phyloP scores from a whole-genome alignment of 2,329 filamentous ascomycete species.

The Chaetomiaceae sp. region DNA sequence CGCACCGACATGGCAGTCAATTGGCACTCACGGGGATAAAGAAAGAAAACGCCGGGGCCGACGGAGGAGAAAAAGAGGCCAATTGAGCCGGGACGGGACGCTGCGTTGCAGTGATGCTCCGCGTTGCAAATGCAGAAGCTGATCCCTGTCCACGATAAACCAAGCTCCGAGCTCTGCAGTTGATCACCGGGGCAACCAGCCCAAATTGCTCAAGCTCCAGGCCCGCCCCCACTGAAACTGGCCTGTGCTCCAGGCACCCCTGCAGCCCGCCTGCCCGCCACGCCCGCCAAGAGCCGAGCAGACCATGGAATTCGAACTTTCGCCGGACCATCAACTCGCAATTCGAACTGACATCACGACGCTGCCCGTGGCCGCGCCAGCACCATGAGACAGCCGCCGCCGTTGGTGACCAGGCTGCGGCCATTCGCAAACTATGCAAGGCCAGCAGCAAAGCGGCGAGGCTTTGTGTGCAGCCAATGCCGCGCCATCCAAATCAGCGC shows the following conservation, averaged over 20 bases:
- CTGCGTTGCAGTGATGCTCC: conserved; percentile 4
- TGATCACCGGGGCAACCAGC: not conserved
- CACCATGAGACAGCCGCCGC: conserved; percentile 41
- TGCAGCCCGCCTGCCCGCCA: too few species aligned
- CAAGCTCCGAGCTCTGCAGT: not conserved
- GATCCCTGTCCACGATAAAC: conserved; percentile 1
- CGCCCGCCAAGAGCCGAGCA: too few species aligned
- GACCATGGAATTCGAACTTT: too few species aligned
- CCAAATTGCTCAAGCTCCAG: too few species aligned
- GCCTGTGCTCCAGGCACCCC: too few species aligned
- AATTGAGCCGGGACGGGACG: conserved; percentile 7
- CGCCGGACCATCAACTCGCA: too few species aligned
- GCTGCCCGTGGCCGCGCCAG: conserved; percentile 13
- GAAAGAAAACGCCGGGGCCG: not conserved
- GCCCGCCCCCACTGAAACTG: too few species aligned
- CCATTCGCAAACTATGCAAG: conserved; percentile 23
- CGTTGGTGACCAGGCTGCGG: conserved; percentile 33
- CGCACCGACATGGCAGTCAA: conserved; percentile 56
- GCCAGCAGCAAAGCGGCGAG: conserved; percentile 21
- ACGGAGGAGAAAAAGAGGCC: conserved; percentile 2
- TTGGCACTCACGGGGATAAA: conserved; percentile 4
- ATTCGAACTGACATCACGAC: conserved; percentile 3
- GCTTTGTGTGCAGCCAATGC: conserved; percentile 49
- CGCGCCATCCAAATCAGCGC: conserved; percentile 58
- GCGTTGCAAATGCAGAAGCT: conserved; percentile 8